Evolutionary conservation across 441 rosid genomes (phyloP), one percentile per base, ranked within the genome.

Genomic region (Croton setiger): DNA sequence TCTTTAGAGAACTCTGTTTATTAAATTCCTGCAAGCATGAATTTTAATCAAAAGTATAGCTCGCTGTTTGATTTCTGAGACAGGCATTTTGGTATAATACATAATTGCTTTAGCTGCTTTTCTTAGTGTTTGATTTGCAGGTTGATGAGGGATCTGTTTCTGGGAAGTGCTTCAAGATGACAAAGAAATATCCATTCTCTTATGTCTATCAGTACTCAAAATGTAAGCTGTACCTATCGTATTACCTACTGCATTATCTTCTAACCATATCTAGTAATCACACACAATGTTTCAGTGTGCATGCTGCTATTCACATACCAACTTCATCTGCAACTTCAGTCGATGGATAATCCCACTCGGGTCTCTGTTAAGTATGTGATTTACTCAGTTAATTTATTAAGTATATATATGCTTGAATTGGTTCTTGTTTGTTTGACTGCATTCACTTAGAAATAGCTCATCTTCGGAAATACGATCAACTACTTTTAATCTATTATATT

Each of bases 161-260:
- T 52, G 99, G 98, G 72, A 80, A 71, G 75, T 54, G 67, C 81
- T 86, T 82, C 72, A 76, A 64, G 48, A 64, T 80, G 75, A 72
- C 83, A 60, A 81, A 83, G 68, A 81, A 36, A 7, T 94, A 92
- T 75, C 96, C 89, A 27, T 90, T 61, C 73, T 83, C 87, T 64
- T 83, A n/a, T 33, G 72, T 87, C 60, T 95, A 95, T 54, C 86
- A 85, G 80, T 84, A 82, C 74, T 88, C 99, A 31, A 95, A 95
- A 79, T 79, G 99, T 95, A 87, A 86, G 85, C 21, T 20, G 41
- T 13, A 12, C 9, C 18, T 75, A 45, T 68, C 27, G 12, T 54
- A 56, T 27, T 56, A 15, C 11, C 44, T 72, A 39, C 54, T 37
- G 18, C 13, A 47, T 67, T 57, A 23, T 51, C 67, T 45, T 66